These are phyloP conservation scores for Nevesoporus exiguus DNA, from an alignment of 768 basidiomycete genomes.

Conservation along the genomic window DNA sequence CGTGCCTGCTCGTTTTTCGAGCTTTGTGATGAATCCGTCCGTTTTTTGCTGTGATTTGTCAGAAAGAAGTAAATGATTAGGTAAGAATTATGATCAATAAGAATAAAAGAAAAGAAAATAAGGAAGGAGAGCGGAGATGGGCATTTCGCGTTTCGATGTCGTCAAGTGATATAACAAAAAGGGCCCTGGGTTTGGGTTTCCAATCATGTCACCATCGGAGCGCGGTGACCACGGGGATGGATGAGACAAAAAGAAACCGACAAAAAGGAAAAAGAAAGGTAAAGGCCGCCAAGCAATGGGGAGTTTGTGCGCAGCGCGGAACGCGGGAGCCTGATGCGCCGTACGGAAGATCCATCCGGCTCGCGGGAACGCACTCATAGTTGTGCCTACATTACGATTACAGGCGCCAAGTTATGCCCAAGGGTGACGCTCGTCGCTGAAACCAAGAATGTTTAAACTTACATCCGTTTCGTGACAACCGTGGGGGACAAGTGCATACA, in stretches of 20 bases:
- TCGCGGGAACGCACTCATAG: not conserved
- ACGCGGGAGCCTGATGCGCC: not conserved
- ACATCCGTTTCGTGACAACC: too few relatives aligned
- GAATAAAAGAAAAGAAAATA: too few relatives aligned
- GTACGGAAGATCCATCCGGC: not conserved
- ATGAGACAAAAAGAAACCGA: not conserved
- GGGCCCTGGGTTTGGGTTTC: not conserved
- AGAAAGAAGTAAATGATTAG: not conserved
- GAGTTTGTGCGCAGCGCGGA: not conserved
- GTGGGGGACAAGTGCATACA: not conserved
- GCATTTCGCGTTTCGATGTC: not conserved
- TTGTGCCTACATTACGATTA: too few relatives aligned
- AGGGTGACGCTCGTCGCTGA: too few relatives aligned
- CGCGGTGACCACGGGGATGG: constrained; percentile 4
- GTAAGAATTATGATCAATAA: not conserved
- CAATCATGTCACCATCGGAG: not conserved
- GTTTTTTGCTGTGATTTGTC: too few relatives aligned
- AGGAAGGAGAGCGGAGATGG: not conserved
- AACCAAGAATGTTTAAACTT: too few relatives aligned
- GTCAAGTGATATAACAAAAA: not conserved
- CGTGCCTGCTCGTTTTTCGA: not conserved
- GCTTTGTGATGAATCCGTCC: not conserved
- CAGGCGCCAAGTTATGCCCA: too few relatives aligned
- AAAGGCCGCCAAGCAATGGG: too few relatives aligned
- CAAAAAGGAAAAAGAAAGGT: not conserved